Evolutionary conservation across 2,329 filamentous ascomycete genomes (phyloP).

Genomic region (Trichoderma cornu-damae): DNA sequence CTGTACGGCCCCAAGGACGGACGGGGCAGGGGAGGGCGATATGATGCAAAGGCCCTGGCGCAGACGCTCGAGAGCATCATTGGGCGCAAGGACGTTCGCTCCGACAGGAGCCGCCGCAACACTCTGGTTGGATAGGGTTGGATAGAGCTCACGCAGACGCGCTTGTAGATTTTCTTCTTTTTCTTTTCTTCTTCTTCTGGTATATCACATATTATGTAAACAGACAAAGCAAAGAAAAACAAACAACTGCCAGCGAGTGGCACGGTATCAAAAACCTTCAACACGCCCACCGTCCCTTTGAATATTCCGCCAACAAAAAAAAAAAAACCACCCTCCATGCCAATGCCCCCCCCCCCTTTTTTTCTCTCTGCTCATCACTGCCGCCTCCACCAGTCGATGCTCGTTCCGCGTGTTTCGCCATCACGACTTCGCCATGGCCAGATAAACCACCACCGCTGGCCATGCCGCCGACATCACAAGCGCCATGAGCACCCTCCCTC

Average conservation of each 20-base stretch:
- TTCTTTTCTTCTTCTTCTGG: neutral
- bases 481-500: slow-evolving; percentile 30
- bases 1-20: slow-evolving; percentile 64
- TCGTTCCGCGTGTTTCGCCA: neutral
- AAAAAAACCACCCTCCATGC: no score
- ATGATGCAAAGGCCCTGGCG: slow-evolving; percentile 69
- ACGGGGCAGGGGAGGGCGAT: slow-evolving; percentile 47
- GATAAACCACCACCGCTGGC: slow-evolving; percentile 35
- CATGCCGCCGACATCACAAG: slow-evolving; percentile 33
- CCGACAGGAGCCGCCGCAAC: slow-evolving; percentile 41
- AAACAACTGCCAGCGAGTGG: neutral
- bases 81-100: slow-evolving; percentile 45
- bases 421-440: slow-evolving; percentile 24
- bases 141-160: neutral
- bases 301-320: neutral
- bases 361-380: neutral
- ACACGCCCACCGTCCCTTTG: neutral
- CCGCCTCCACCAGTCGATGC: neutral
- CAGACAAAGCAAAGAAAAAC: neutral
- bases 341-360: no score
- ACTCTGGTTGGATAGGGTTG: slow-evolving; percentile 34
- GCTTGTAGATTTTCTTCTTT: neutral
- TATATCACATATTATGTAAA: slow-evolving; percentile 6
- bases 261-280: slow-evolving; percentile 9
- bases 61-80: slow-evolving; percentile 75